Percentiles rank a stretch among this genome's conserved stretches.
These are phyloP conservation scores for Berberis thunbergii DNA, from an alignment of 164 flowering plant species.

Conservation along the genomic window DNA sequence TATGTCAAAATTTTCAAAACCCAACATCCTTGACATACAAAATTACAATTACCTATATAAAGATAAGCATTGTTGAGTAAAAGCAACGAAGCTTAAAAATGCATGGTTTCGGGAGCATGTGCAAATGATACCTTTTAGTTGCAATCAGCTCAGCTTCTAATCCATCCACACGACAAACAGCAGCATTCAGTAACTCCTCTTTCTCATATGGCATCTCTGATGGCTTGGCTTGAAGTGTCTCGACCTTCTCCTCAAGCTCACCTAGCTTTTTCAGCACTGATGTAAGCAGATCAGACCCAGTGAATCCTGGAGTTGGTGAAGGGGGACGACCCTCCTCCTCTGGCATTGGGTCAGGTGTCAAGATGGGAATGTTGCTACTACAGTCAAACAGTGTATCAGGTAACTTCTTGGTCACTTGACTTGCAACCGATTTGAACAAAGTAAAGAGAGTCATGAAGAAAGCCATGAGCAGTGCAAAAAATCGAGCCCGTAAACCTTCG, in stretches of 20 bases:
- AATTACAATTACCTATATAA: too few species aligned
- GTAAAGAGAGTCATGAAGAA: conserved; percentile 50
- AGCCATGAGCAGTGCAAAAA: conserved; percentile 40
- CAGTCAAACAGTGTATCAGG: conserved; percentile 17
- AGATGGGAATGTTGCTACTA: conserved; percentile 18
- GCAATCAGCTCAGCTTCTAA: conserved; percentile 85
- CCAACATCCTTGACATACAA: too few species aligned
- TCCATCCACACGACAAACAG: conserved; percentile 86
- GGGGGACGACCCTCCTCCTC: conserved; percentile 50
- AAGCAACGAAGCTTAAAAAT: neutral
- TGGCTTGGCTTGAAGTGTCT: conserved; percentile 57
- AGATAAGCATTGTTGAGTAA: neutral
- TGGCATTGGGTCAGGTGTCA: conserved; percentile 16
- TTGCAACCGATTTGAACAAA: conserved; percentile 33
- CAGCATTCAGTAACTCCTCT: conserved; percentile 84
- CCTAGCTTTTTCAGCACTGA: conserved; percentile 54
- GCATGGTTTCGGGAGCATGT: too few species aligned
- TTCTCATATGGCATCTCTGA: conserved; percentile 80
- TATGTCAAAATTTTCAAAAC: too few species aligned
- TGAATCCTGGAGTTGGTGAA: conserved; percentile 41
- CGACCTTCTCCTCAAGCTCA: conserved; percentile 74
- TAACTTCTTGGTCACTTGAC: conserved; percentile 38
- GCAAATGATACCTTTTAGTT: conserved; percentile 54
- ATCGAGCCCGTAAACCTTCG: conserved; percentile 33
- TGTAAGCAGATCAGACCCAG: conserved; percentile 39